Base-by-base conservation (phyloP, 495 filamentous ascomycete genomes). In the Usnea hakonensis region DNA sequence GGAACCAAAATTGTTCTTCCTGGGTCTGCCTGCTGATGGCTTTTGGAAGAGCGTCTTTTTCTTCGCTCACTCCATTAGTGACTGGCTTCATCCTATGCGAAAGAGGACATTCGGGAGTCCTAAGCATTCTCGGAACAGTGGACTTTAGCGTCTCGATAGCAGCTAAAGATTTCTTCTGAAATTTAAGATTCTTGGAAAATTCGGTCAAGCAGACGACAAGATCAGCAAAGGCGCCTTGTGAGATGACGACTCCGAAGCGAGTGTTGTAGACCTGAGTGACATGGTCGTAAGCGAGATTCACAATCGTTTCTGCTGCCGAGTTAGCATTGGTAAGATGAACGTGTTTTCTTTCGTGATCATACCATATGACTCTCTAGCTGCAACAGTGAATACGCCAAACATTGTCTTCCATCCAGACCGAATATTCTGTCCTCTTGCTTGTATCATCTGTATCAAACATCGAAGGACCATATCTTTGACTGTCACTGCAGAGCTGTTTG, bases 371-470 rank as follows among this genome's bases (percentile, higher is more conserved):
- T 99, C 94, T 58, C 87, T 82, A 28, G 94, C 94, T 23, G 94
- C 95, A 32, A 96, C 90, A 5, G 93, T 96, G 72, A 99, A 97
- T 41, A 96, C 95, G 13, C 91, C 94, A 77, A 99, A 97, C 91
- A 99, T 97, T 16, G 94, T 97, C 73, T 94, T 86, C 94, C 94
- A 99, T 35, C 94, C 94, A 21, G 91, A 96, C 14, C 92, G 87
- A 67, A 99, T 97, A 65, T 97, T 97, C 68, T 96, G 85, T 11
- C 94, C 94, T 64, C 89, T 82, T 30, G 94, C 92, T 74, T 97
- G 95, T 46, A 99, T 91, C 94, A 99, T 99, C 73, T 99, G 94
- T 60, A 95, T 94, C 58, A 99, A 78, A 71, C 95, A 99, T n/a
- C 91, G 83, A 16, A 99, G 79, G 37, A 95, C 90, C 91, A 97